phyloP scores from a whole-genome alignment of 2,329 filamentous ascomycete species.

The Myriangium duriaei region DNA sequence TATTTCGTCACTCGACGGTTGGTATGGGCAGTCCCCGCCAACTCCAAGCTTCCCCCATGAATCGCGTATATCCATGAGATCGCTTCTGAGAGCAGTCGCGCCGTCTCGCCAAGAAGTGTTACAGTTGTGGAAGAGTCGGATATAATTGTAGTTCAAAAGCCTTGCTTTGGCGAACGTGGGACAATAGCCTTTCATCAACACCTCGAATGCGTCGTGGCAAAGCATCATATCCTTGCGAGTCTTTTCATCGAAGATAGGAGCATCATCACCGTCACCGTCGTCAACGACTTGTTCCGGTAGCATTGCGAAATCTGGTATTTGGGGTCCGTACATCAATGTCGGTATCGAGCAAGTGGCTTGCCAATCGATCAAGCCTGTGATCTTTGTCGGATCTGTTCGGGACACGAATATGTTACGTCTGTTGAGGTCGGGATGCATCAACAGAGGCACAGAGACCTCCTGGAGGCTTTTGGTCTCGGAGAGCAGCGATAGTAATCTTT shows the following conservation, averaged over 20 bases:
- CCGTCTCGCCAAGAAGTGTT: too few relatives aligned
- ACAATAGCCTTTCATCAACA: not conserved
- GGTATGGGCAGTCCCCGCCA: too few relatives aligned
- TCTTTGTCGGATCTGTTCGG: slow-evolving; percentile 18
- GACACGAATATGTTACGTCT: slow-evolving; percentile 24
- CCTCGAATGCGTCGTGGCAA: slow-evolving; percentile 4
- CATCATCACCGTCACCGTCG: too few relatives aligned
- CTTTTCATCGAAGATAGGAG: too few relatives aligned
- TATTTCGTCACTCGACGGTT: too few relatives aligned
- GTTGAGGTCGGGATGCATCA: slow-evolving; percentile 24
- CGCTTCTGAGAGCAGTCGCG: too few relatives aligned
- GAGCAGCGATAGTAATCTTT: slow-evolving; percentile 4
- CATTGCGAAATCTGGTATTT: slow-evolving; percentile 13
- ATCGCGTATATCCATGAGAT: too few relatives aligned
- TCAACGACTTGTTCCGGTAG: too few relatives aligned
- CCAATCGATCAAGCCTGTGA: slow-evolving; percentile 25
- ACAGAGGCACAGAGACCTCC: slow-evolving; percentile 12
- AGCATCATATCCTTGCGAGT: slow-evolving; percentile 1
- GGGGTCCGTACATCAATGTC: slow-evolving; percentile 13
- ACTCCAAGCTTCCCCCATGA: too few relatives aligned
- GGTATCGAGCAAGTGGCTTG: slow-evolving; percentile 17
- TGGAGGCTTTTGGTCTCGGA: slow-evolving; percentile 2
- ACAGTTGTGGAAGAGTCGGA: slow-evolving; percentile 4
- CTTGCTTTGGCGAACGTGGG: not conserved
- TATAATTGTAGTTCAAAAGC: not conserved